phyloP scores from a whole-genome alignment of 2,329 filamentous ascomycete genomes.

The Verticillium dahliae region DNA sequence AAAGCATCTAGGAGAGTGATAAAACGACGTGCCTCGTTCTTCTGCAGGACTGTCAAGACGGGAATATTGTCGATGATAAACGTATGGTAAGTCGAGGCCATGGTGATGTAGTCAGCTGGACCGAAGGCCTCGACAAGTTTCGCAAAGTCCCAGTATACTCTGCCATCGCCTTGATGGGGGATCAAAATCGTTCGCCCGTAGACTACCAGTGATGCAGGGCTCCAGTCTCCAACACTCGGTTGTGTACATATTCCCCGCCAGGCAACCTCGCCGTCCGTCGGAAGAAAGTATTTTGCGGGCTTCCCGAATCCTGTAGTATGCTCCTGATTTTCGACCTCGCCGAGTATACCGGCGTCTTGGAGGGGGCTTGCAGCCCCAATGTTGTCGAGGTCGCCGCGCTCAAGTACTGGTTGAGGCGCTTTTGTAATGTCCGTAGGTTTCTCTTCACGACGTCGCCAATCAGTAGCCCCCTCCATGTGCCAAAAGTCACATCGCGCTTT shows the following conservation, averaged over 20 bases:
- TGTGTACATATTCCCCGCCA: slow-evolving; percentile 16
- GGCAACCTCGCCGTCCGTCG: slow-evolving; percentile 13
- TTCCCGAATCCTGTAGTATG: not conserved
- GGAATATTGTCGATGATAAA: slow-evolving; percentile 68
- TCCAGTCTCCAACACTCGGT: slow-evolving; percentile 24
- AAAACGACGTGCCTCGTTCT: slow-evolving; percentile 75
- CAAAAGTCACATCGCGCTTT: slow-evolving; percentile 75
- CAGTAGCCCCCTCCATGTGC: slow-evolving; percentile 71
- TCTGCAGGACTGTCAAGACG: slow-evolving; percentile 58
- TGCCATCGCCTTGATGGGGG: slow-evolving; percentile 49
- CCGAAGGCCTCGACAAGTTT: slow-evolving; percentile 65
- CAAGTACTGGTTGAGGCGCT: not conserved
- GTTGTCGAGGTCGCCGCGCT: not conserved
- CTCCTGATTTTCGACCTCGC: not conserved
- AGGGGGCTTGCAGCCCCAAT: not conserved
- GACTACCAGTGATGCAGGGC: slow-evolving; percentile 35
- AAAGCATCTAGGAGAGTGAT: slow-evolving; percentile 76
- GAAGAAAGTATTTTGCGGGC: slow-evolving; percentile 16
- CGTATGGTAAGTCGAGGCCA: slow-evolving; percentile 75
- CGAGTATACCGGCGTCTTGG: slow-evolving; percentile 1
- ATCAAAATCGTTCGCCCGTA: slow-evolving; percentile 61
- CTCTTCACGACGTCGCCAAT: slow-evolving; percentile 57
- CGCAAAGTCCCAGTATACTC: slow-evolving; percentile 60
- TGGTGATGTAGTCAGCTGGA: slow-evolving; percentile 75
- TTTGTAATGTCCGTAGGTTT: not conserved